phyloP scores from a whole-genome alignment of 495 filamentous ascomycete species.

The Aspergillus ostianus region DNA sequence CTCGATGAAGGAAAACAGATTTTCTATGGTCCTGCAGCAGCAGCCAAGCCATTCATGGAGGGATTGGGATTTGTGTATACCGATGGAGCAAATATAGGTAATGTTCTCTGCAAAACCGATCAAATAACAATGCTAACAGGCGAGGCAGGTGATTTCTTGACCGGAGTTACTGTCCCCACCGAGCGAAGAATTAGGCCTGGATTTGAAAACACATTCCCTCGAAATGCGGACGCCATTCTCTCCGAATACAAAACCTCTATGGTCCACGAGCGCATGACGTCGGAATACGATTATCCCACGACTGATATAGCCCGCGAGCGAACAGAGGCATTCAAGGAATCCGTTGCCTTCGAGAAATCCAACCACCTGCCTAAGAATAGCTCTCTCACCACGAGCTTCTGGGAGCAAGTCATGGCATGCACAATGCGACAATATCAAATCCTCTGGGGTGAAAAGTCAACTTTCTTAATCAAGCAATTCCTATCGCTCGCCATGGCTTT shows the following conservation, averaged over 20 bases:
- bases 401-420: slow-evolving; percentile 56
- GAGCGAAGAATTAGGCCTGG: slow-evolving; percentile 62
- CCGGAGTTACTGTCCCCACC: slow-evolving; percentile 65
- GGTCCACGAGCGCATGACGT: slow-evolving; percentile 31
- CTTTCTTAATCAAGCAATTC: slow-evolving; percentile 58
- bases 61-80: slow-evolving; percentile 63
- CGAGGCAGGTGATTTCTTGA: slow-evolving; percentile 59
- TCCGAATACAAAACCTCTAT: slow-evolving; percentile 40
- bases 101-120: not conserved
- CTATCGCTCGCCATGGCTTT: slow-evolving; percentile 40
- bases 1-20: slow-evolving; percentile 62
- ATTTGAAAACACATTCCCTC: slow-evolving; percentile 43
- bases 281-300: slow-evolving; percentile 51
- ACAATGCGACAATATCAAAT: slow-evolving; percentile 56
- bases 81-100: slow-evolving; percentile 59
- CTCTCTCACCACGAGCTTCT: slow-evolving; percentile 58
- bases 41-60: slow-evolving; percentile 66
- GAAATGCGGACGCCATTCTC: slow-evolving; percentile 42
- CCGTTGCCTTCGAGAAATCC: slow-evolving; percentile 43
- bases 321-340: slow-evolving; percentile 49
- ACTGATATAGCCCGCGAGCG: slow-evolving; percentile 40
- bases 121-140: not conserved
- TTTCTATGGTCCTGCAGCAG: slow-evolving; percentile 56
- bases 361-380: slow-evolving; percentile 41
- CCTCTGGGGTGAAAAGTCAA: slow-evolving; percentile 58